A percentile compares a stretch with the other conserved stretches of the same genome.
phyloP scores from a whole-genome alignment of 371 early-diverging fungal genomes.

The Mortierella sp. region DNA sequence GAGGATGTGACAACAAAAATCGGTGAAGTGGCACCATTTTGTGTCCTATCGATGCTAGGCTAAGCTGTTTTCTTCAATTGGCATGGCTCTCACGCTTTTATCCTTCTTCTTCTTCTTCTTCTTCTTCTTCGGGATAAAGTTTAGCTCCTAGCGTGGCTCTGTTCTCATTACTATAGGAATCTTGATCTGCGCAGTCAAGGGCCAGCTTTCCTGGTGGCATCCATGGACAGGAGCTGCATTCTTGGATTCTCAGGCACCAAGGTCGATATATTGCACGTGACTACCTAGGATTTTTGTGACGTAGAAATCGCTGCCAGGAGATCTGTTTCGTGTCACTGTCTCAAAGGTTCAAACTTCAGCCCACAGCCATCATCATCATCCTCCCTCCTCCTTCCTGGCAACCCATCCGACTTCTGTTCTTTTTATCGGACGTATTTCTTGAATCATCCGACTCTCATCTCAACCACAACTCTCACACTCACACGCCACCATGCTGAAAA shows the following conservation, averaged over 20 bases:
- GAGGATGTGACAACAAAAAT: neutral
- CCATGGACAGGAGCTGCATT: neutral
- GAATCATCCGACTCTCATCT: neutral
- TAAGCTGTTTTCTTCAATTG: too few relatives aligned
- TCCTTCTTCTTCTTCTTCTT: neutral
- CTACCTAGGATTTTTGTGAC: slow-evolving; percentile 1
- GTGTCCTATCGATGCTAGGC: neutral
- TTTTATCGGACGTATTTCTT: neutral
- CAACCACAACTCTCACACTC: neutral
- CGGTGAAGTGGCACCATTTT: neutral
- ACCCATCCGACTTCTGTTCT: neutral
- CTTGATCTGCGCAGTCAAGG: neutral
- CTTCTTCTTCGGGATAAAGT: neutral
- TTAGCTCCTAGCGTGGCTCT: neutral
- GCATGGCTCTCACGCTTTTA: too few relatives aligned
- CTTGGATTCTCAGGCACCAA: neutral
- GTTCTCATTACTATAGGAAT: neutral
- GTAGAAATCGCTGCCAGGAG: neutral
- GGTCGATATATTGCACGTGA: neutral
- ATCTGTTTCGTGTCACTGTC: neutral
- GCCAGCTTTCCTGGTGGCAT: neutral
- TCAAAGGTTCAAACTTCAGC: neutral
- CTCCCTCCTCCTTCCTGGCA: neutral
- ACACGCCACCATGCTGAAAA: slow-evolving; percentile 22
- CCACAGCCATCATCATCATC: slow-evolving; percentile 4